Evolutionary conservation across 495 filamentous ascomycete species (phyloP).

Genomic region (Pseudomonodictys pantanalensis): DNA sequence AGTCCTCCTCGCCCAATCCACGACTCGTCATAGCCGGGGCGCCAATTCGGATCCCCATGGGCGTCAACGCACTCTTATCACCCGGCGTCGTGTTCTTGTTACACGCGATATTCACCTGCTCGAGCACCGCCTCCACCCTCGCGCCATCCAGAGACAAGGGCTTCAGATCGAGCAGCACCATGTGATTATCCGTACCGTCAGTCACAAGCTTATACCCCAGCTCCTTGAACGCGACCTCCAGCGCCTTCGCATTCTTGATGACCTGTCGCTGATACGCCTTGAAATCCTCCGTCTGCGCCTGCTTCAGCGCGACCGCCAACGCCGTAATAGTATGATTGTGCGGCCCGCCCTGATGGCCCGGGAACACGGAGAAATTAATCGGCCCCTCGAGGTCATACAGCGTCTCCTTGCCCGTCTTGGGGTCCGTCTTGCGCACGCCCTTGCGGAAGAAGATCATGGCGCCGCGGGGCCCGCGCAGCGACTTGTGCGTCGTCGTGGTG

Average conservation of each 20-base stretch:
- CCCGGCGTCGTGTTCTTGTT: constrained; percentile 99
- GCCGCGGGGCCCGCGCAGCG: constrained; percentile 86
- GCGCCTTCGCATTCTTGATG: constrained; percentile 80
- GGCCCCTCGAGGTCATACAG: constrained; percentile 90
- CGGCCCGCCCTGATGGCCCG: constrained; percentile 96
- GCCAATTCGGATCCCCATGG: constrained; percentile 86
- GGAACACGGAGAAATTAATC: constrained; percentile 96
- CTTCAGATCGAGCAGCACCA: constrained; percentile 93
- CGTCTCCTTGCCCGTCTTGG: constrained; percentile 78
- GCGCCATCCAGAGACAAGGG: constrained; percentile 85
- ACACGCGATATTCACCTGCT: constrained; percentile 89
- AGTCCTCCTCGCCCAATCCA: constrained; percentile 90
- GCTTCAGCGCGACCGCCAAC: constrained; percentile 86
- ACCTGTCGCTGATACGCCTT: constrained; percentile 83
- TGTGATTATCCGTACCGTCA: constrained; percentile 94
- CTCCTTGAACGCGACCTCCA: constrained; percentile 69
- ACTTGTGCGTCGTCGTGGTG: constrained; percentile 98
- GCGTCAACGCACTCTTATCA: constrained; percentile 87
- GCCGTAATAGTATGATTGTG: constrained; percentile 99
- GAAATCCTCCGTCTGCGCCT: constrained; percentile 88
- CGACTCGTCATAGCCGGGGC: constrained; percentile 94
- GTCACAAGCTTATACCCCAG: constrained; percentile 88
- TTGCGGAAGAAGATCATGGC: constrained; percentile 98
- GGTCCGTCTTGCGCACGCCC: constrained; percentile 77
- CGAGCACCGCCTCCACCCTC: constrained; percentile 89